Conservation (phyloP, 257 asterid species). For the Ophiorrhiza pumila region DNA sequence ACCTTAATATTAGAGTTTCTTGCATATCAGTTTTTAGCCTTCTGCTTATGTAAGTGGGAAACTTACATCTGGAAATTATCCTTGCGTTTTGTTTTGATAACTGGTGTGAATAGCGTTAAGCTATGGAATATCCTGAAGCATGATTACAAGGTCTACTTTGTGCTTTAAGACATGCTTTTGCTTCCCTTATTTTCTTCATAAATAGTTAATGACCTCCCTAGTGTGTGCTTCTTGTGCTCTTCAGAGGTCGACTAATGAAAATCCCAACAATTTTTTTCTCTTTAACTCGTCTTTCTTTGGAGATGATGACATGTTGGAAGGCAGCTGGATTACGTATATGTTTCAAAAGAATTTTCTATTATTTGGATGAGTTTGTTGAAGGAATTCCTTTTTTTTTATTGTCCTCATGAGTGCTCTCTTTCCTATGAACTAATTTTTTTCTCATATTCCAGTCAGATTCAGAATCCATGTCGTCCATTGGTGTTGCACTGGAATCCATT, state of each 20-base stretch:
- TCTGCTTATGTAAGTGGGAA: not conserved
- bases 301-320: not conserved
- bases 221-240: not conserved
- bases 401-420: slow-evolving; percentile 2
- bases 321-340: not conserved
- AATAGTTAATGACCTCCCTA: not conserved
- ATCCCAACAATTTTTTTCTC: too few species aligned
- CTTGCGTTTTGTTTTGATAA: too few species aligned
- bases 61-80: not conserved
- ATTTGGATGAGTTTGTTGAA: slow-evolving; percentile 1
- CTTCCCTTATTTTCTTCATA: not conserved
- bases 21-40: not conserved
- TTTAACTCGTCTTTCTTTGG: not conserved
- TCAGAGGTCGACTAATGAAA: not conserved
- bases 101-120: too few species aligned
- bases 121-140: not conserved
- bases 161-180: not conserved
- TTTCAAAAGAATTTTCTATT: not conserved
- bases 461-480: slow-evolving; percentile 68
- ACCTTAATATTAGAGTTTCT: too few species aligned
- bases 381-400: not conserved
- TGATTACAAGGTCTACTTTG: not conserved
- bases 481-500: slow-evolving; percentile 83
- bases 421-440: slow-evolving; percentile 11
- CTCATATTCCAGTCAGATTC: slow-evolving; percentile 66